Evolutionary conservation across 768 basidiomycete genomes (phyloP).

Genomic region (Candolleomyces efflorescens): DNA sequence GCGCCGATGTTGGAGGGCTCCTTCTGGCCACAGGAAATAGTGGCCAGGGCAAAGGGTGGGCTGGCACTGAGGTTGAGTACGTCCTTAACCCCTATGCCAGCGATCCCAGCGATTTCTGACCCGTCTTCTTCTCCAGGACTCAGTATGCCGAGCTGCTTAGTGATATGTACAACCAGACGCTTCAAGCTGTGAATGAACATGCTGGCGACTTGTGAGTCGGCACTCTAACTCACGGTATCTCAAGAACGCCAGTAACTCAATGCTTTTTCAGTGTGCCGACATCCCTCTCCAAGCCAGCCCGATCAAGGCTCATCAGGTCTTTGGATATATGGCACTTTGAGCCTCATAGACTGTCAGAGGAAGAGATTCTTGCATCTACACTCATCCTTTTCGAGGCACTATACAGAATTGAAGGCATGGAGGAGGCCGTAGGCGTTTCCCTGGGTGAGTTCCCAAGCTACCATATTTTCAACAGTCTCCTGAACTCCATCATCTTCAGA

Average conservation of each 20-base stretch:
- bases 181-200: slow-evolving; percentile 63
- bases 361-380: slow-evolving; percentile 78
- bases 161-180: slow-evolving; percentile 81
- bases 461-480: slow-evolving; percentile 13
- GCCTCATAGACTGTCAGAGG: slow-evolving; percentile 76
- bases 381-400: slow-evolving; percentile 85
- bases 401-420: slow-evolving; percentile 74
- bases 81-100: slow-evolving; percentile 19
- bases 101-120: neutral
- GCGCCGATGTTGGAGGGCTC: slow-evolving; percentile 88
- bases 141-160: slow-evolving; percentile 79
- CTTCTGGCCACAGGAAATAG: slow-evolving; percentile 67
- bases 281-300: slow-evolving; percentile 43
- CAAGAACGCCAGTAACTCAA: neutral
- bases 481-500: slow-evolving; percentile 35
- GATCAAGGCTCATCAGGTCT: slow-evolving; percentile 58
- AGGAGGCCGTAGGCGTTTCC: slow-evolving; percentile 50
- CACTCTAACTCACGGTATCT: neutral
- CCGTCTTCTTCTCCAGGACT: slow-evolving; percentile 27
- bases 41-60: slow-evolving; percentile 69
- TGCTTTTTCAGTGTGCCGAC: slow-evolving; percentile 37
- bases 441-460: slow-evolving; percentile 43
- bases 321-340: slow-evolving; percentile 89
- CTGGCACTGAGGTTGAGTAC: slow-evolving; percentile 50
- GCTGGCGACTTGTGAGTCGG: slow-evolving; percentile 28